Evolutionary conservation across 768 basidiomycete genomes (phyloP), one percentile per base, ranked within the genome.

Genomic region (Tephrocybe rancida): DNA sequence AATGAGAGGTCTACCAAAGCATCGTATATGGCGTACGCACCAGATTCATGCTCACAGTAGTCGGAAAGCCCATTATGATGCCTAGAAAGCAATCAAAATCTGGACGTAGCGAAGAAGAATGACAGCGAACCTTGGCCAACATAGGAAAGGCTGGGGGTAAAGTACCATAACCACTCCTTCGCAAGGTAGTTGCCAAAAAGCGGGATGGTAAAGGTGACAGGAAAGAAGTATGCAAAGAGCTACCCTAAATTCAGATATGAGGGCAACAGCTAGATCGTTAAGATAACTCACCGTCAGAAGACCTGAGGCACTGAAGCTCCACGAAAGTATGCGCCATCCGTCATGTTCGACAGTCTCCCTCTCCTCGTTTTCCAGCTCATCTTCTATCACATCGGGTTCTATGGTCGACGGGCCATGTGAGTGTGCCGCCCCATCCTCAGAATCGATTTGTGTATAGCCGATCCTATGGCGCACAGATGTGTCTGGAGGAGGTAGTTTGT

Each of bases 21-120:
- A 21, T 25, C 18, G n/a, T n/a, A n/a, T n/a, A n/a, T 27, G 43
- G 55, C 22, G 16, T 13, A 68, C 79, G 64, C 62, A 91, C 92
- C 53, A 94, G 69, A 60, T 88, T 95, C 95, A 98, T 98, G 66
- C 90, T 91, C 30, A 95, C 62, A 0, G 95, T 95, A 0, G 93
- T 96, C 0, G 94, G 90, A 63, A 95, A 92, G 3, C 95, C 96
- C 96, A 98, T 98, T 62, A 98, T 98, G 55, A 98, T 94, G 5
- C 94, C 91, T 88, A 32, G 3, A 30, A 19, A 14, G 18, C 16
- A 26, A 27, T 22, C 35, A 50, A 22, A 49, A 44, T n/a, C 14
- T 48, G 32, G 21, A 50, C 48, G 46, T 34, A 10, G 21, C 49
- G 44, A 39, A 39, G 38, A 49, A 51, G 22, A 10, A 50, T 9